Base-by-base conservation (phyloP, 495 filamentous ascomycete species). In the Tuber indicum region DNA sequence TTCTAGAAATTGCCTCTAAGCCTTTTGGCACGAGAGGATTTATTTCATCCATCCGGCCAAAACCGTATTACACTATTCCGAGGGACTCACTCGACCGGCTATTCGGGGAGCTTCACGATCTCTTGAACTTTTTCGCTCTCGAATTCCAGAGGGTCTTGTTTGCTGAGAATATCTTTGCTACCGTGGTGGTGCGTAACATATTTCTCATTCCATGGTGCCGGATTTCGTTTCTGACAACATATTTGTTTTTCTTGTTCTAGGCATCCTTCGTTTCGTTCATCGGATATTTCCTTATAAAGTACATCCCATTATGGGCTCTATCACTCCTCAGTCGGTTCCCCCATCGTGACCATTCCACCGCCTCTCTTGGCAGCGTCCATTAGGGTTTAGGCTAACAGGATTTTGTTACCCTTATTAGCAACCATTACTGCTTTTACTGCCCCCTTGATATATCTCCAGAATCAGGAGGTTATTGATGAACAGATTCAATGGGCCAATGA, bases 101-200 rank as follows among this genome's bases (percentile, higher is more conserved):
- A 23, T 87, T 94, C 73, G 94, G 93, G 78, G 96, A 98, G 83
- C 84, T 95, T 45, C 92, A 95, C 84, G 94, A 98, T 85, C 87
- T 99, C 72, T 86, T 94, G 86, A 97, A 99, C 88, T 99, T 99
- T 86, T 94, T 98, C 86, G 88, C 97, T 79, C 94, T 99, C 79
- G 96, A 99, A 86, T 91, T 93, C 84, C 96, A 99, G 89, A 91
- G 96, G 76, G 89, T 99, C 82, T 81, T 98, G 74, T 99, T 97
- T 81, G 96, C 91, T 73, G 96, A 99, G 90, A 98, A 98, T 83
- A 87, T 97, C 72, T 87, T 89, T 75, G 91, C 90, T 79, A 97
- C 96, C 3, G 84, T 90, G 85, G 90, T 89, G 77, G 94, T 98
- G 90, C 86, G 93, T 87, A n/a, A 49, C 74, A 47, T 41, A 75